Evolutionary conservation across 202 grass and related monocot species (phyloP).

Genomic region (Digitaria exilis): DNA sequence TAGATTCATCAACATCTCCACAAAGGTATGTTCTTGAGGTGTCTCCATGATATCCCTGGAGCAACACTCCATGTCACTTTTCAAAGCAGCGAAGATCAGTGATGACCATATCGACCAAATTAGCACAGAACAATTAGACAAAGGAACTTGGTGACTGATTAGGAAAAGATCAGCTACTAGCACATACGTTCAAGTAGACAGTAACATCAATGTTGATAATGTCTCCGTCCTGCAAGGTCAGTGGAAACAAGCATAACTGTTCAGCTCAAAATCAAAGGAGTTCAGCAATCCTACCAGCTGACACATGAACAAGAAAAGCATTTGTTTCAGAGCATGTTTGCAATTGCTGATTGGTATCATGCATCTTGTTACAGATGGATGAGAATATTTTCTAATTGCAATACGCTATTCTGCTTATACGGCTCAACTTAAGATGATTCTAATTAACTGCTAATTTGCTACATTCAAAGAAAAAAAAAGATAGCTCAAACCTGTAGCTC

Average conservation of each 20-base stretch:
- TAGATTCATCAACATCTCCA: slow-evolving; percentile 80
- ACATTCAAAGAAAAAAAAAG: neutral
- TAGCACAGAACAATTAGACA: neutral
- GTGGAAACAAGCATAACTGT: neutral
- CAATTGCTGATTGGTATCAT: neutral
- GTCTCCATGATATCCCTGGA: slow-evolving; percentile 91
- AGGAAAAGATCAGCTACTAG: neutral
- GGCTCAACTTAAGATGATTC: neutral
- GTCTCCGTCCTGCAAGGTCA: slow-evolving; percentile 67
- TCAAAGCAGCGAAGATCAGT: neutral
- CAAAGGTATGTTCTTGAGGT: slow-evolving; percentile 91
- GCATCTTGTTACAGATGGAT: neutral
- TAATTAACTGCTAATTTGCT: neutral
- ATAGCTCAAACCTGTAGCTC: slow-evolving; percentile 46
- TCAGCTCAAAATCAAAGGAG: neutral
- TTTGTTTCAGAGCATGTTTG: neutral
- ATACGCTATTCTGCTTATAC: neutral
- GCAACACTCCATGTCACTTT: slow-evolving; percentile 27
- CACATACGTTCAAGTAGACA: slow-evolving; percentile 78
- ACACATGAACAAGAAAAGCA: neutral
- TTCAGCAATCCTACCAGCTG: neutral
- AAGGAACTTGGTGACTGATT: neutral
- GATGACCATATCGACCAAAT: neutral
- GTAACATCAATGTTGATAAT: slow-evolving; percentile 93
- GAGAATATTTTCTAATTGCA: neutral